These are phyloP conservation scores for Neoboletus brunneissimus DNA, from an alignment of 768 basidiomycete genomes.

Conservation along the genomic window DNA sequence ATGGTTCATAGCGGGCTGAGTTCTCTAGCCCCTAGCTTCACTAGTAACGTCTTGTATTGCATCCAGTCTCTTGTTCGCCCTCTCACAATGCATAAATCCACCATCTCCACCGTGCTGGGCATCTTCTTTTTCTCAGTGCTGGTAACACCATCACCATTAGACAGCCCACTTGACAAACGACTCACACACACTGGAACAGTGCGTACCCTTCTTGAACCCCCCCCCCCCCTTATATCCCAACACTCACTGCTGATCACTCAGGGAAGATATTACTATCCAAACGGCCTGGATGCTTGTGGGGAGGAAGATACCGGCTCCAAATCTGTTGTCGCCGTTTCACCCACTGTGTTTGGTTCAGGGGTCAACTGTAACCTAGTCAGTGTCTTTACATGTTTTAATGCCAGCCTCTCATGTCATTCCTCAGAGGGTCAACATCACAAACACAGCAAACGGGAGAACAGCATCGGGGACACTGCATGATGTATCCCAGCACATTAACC, in stretches of 20 bases:
- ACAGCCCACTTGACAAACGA: slow-evolving; percentile 44
- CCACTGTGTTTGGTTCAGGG: slow-evolving; percentile 49
- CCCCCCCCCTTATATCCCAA: background rate
- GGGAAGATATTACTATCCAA: slow-evolving; percentile 64
- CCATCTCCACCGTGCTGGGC: slow-evolving; percentile 38
- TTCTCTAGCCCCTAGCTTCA: background rate
- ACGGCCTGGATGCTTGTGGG: slow-evolving; percentile 59
- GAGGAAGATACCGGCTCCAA: slow-evolving; percentile 43
- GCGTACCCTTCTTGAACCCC: slow-evolving; percentile 18
- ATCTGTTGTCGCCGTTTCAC: slow-evolving; percentile 58
- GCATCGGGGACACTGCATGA: slow-evolving; percentile 53
- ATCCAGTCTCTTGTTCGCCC: background rate
- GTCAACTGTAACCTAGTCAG: slow-evolving; percentile 59
- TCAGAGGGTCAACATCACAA: slow-evolving; percentile 57
- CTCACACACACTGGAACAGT: slow-evolving; percentile 47
- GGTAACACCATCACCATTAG: slow-evolving; percentile 33
- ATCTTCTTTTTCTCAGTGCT: slow-evolving; percentile 39
- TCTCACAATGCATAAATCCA: slow-evolving; percentile 14
- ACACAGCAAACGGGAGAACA: slow-evolving; percentile 48
- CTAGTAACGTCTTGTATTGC: background rate
- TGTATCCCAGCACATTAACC: slow-evolving; percentile 50
- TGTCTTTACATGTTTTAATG: background rate
- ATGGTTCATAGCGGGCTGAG: background rate
- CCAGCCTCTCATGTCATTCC: slow-evolving; percentile 4
- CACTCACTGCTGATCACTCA: slow-evolving; percentile 24